Base-by-base conservation (phyloP, 208 protist species). In the Acanthamoeba healyi region DNA sequence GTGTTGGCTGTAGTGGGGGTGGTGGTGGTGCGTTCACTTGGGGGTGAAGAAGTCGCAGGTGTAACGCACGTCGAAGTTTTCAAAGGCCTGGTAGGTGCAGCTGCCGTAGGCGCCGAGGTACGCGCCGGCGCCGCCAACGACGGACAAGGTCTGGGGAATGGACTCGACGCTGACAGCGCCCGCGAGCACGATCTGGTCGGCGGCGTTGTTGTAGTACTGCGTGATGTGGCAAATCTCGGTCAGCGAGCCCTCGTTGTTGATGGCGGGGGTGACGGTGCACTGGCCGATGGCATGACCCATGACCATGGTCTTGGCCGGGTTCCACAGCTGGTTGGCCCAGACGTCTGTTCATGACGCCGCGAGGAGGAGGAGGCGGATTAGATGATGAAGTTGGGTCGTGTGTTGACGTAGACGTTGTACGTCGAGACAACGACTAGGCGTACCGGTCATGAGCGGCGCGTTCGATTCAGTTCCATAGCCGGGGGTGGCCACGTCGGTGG, bases 1-100 rank as follows among this genome's bases (percentile, higher is more conserved):
- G n/a, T n/a, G n/a, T n/a, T n/a, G n/a, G n/a, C n/a, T n/a, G n/a
- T n/a, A n/a, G n/a, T n/a, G n/a, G n/a, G n/a, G n/a, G n/a, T n/a
- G n/a, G n/a, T n/a, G n/a, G n/a, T n/a, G n/a, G n/a, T n/a, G n/a
- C n/a, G 56, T 22, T 84, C 14, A 46, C 38, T 51, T 84, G 26
- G 74, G 74, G n/a, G 74, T 84, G 74, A 51, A 49, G 19, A 84
- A 84, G 74, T 54, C 34, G 74, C 74, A 84, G 19, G n/a, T 38
- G 22, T 51, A 84, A 22, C n/a, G 19, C 5, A 84, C 34, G 74
- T 84, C 74, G 74, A 51, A 84, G 74, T 84, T 84, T 3, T 34
- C 10, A 22, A 49, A 84, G 26, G 74, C 38, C 74, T 84, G 74
- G 44, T 84, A 84, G 74, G 74, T 84, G 38, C 74, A 51, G 74